Evolutionary conservation across 306 rosid species (phyloP).

Genomic region (Canavalia gladiata): DNA sequence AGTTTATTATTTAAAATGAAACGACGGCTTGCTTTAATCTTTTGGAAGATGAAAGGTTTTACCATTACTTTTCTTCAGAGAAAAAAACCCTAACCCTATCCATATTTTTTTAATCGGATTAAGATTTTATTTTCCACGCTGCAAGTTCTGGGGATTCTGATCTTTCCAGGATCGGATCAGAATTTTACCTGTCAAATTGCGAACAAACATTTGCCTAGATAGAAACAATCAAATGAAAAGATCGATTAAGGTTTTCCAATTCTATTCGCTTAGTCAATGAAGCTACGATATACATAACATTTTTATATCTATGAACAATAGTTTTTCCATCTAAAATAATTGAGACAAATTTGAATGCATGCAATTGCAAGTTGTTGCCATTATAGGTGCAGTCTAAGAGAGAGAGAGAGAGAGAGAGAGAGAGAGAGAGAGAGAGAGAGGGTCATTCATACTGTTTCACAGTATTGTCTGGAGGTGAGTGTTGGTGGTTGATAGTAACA

Average conservation of each 20-base stretch:
- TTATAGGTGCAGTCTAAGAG: slow-evolving; percentile 50
- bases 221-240: slow-evolving; percentile 31
- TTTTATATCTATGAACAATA: background rate
- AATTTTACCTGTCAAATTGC: slow-evolving; percentile 46
- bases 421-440: slow-evolving; percentile 37
- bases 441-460: slow-evolving; percentile 57
- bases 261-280: slow-evolving; percentile 11
- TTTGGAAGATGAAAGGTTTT: slow-evolving; percentile 20
- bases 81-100: slow-evolving; percentile 52
- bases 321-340: slow-evolving; percentile 17
- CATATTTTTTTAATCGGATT: slow-evolving; percentile 15
- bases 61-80: slow-evolving; percentile 15
- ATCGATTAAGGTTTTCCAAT: background rate
- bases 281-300: background rate
- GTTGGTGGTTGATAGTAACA: slow-evolving; percentile 57
- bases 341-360: slow-evolving; percentile 40
- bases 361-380: slow-evolving; percentile 60
- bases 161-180: slow-evolving; percentile 51
- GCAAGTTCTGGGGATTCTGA: slow-evolving; percentile 52
- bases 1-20: background rate
- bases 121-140: slow-evolving; percentile 25
- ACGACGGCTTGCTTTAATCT: slow-evolving; percentile 1
- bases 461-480: slow-evolving; percentile 53
- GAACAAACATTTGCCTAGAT: slow-evolving; percentile 41
- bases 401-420: slow-evolving; percentile 17